phyloP scores from a whole-genome alignment of 257 asterid species.

The Solanum pinnatisectum region DNA sequence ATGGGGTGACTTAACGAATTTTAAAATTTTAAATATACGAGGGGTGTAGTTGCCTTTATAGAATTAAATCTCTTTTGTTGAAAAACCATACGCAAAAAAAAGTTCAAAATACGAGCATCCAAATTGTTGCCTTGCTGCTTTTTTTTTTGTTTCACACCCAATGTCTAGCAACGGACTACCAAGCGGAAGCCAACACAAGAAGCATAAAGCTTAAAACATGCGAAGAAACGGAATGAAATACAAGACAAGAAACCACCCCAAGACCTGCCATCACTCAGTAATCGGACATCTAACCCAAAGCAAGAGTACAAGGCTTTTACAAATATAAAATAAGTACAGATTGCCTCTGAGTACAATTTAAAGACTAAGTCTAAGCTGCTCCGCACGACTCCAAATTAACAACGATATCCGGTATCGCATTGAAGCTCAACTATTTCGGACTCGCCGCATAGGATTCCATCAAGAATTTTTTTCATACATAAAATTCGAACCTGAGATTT shows the following conservation, averaged over 20 bases:
- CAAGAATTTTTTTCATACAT: too few relatives aligned
- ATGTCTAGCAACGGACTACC: background rate
- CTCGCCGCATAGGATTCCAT: too few relatives aligned
- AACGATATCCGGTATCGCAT: background rate
- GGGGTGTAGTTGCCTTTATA: background rate
- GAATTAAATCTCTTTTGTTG: too few relatives aligned
- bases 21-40: background rate
- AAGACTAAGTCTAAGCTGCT: too few relatives aligned
- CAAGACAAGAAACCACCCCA: background rate
- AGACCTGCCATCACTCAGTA: too few relatives aligned
- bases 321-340: background rate
- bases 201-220: background rate
- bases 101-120: background rate
- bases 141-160: background rate
- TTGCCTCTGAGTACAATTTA: background rate
- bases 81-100: background rate
- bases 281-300: background rate
- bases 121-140: background rate
- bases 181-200: background rate
- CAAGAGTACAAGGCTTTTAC: background rate
- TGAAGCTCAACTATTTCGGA: too few relatives aligned
- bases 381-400: too few relatives aligned
- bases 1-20: background rate
- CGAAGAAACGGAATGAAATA: too few relatives aligned
- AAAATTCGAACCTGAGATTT: too few relatives aligned